These are phyloP conservation scores for Venustampulla echinocandica DNA, from an alignment of 495 filamentous ascomycete genomes.

Conservation along the genomic window DNA sequence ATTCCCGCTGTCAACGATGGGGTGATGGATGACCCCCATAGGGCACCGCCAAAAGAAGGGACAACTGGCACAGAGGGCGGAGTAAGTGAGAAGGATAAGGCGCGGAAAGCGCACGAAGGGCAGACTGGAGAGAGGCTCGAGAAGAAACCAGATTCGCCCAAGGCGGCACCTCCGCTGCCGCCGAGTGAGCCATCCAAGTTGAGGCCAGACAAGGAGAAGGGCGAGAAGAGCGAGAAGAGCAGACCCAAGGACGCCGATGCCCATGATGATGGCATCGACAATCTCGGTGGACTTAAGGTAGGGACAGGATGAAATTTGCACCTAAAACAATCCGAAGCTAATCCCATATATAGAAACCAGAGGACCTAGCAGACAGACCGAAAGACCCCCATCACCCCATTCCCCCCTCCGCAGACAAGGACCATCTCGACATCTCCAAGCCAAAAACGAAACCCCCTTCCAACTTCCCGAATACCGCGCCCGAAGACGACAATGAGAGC, in stretches of 20 bases:
- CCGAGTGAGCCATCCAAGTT: constrained; percentile 56
- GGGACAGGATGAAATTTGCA: constrained; percentile 3
- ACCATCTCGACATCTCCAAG: constrained; percentile 57
- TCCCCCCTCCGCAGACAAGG: constrained; percentile 55
- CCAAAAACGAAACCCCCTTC: constrained; percentile 28
- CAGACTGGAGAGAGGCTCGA: constrained; percentile 52
- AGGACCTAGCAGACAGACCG: constrained; percentile 68
- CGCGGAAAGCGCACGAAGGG: constrained; percentile 49
- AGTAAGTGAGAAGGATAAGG: constrained; percentile 74
- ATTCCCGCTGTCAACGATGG: constrained; percentile 76
- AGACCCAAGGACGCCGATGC: constrained; percentile 27
- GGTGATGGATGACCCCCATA: constrained; percentile 81
- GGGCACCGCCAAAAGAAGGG: constrained; percentile 65
- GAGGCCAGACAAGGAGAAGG: constrained; percentile 36
- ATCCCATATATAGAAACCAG: constrained; percentile 57
- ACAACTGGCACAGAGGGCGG: constrained; percentile 83
- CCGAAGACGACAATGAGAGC: constrained; percentile 43
- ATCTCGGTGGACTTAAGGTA: constrained; percentile 62
- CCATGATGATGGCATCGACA: constrained; percentile 25
- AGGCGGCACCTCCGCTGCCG: constrained; percentile 74
- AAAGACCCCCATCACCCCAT: constrained; percentile 70
- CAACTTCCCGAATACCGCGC: constrained; percentile 8
- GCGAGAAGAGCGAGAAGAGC: constrained; percentile 30
- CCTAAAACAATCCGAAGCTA: not conserved
- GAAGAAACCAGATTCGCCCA: constrained; percentile 72